phyloP scores from a whole-genome alignment of 257 asterid species.

The Solanum chilense region DNA sequence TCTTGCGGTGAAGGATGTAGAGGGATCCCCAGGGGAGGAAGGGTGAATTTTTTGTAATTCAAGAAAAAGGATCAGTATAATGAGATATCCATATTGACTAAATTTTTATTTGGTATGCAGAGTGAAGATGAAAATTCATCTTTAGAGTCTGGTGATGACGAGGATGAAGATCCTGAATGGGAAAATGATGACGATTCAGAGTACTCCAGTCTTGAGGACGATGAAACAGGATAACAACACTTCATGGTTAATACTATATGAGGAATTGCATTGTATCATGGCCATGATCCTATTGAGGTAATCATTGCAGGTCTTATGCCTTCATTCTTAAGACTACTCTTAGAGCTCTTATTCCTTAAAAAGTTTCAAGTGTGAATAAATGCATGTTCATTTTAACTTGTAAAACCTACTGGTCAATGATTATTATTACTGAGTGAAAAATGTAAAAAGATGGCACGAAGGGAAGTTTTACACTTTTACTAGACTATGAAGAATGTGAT shows the following conservation, averaged over 20 bases:
- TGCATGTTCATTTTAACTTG: not conserved
- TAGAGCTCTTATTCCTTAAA: not conserved
- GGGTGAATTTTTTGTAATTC: not conserved
- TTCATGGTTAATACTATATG: not conserved
- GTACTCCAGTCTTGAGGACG: conserved; percentile 4
- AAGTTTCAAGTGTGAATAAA: not conserved
- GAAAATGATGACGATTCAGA: conserved; percentile 17
- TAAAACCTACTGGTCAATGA: not conserved
- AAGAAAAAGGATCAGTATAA: not conserved
- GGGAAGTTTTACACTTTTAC: not conserved
- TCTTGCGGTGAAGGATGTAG: not conserved
- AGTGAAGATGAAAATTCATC: conserved; percentile 49
- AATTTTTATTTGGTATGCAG: conserved; percentile 15
- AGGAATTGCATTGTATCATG: not conserved
- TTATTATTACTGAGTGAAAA: not conserved
- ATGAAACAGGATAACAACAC: not conserved
- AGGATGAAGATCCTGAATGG: conserved; percentile 33
- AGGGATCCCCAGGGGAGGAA: not conserved
- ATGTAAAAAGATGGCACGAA: not conserved
- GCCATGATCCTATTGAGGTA: not conserved
- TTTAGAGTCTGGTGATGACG: conserved; percentile 32
- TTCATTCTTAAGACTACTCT: not conserved
- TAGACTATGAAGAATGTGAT: not conserved
- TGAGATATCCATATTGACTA: not conserved
- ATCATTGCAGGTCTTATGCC: not conserved